Evolutionary conservation across 176 grass and related monocot species (phyloP), one percentile per base, ranked within the genome.

Genomic region (Aegilops longissima): DNA sequence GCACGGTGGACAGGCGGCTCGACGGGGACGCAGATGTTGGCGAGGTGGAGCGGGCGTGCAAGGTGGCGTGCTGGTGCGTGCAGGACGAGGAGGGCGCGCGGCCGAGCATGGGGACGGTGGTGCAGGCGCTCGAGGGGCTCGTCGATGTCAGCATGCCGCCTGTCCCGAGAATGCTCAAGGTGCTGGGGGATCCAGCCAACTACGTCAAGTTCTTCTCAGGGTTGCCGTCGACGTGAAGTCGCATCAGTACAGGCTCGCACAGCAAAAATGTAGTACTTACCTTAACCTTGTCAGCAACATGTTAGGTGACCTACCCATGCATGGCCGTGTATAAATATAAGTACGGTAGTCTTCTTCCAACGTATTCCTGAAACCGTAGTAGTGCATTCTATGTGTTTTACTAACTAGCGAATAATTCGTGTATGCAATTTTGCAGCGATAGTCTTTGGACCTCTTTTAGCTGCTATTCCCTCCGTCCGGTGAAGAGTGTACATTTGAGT

Each of bases 61-160:
- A 80, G 87, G 87, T 83, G 38, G 90, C 90, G 51, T 92, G 87
- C 81, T 87, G 87, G 91, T 89, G 91, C 84, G 87, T 89, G 23
- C 76, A 89, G 84, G 91, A 89, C 31, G 68, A 4, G 12, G 91
- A 92, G 87, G 18, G 13, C 13, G 29, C 35, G 45, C 63, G 87
- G 29, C 91, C 76, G 2, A 84, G 6, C 66, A 89, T 92, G 87
- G 84, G 68, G 4, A 61, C 20, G 68, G 79, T 88, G 39, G 86
- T 92, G 54, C 90, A 88, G 86, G 65, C 85, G 1, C 78, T 92
- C 0, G 86, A 88, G 42, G 90, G 90, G 14, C 62, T 88, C 2
- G 71, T 92, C 2, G 51, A 92, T 16, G 78, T 92, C 86, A 34
- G 54, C 5, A 56, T 82, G 20, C 90, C 90, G 52, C 86, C 86